Conservation (phyloP, 2,329 filamentous ascomycete species). For the Microthyrium microscopicum region DNA sequence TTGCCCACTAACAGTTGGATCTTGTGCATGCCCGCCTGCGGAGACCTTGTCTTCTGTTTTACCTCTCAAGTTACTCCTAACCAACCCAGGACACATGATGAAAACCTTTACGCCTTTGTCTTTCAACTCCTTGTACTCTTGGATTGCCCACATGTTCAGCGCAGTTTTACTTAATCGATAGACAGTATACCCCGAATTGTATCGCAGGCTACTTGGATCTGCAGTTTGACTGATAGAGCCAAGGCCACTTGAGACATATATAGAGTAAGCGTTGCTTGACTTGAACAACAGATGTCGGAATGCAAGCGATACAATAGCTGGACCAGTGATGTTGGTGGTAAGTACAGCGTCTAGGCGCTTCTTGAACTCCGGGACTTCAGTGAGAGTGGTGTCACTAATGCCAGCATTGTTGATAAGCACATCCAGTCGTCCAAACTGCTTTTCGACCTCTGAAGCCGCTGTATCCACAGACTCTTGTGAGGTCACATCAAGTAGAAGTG, state of each 20-base stretch:
- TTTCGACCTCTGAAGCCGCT: slow-evolving; percentile 2
- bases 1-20: slow-evolving; percentile 13
- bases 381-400: slow-evolving; percentile 4
- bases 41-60: slow-evolving; percentile 11
- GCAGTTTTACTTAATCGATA: slow-evolving; percentile 29
- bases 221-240: slow-evolving; percentile 17
- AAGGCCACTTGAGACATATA: slow-evolving; percentile 24
- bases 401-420: slow-evolving; percentile 12
- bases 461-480: slow-evolving; percentile 1
- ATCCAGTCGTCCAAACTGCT: slow-evolving; percentile 6
- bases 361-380: not conserved
- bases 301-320: slow-evolving; percentile 14
- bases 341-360: slow-evolving; percentile 23
- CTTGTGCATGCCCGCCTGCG: slow-evolving; percentile 5
- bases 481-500: slow-evolving; percentile 4
- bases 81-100: slow-evolving; percentile 15
- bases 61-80: slow-evolving; percentile 16
- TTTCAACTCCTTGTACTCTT: slow-evolving; percentile 3
- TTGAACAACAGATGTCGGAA: slow-evolving; percentile 17
- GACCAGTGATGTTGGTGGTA: slow-evolving; percentile 18
- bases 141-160: slow-evolving; percentile 19
- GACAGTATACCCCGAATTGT: slow-evolving; percentile 16
- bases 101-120: slow-evolving; percentile 13
- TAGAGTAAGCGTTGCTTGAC: slow-evolving; percentile 17
- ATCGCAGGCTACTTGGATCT: slow-evolving; percentile 15